Base-by-base conservation (phyloP, 176 grass and related monocot species). In the Oryza coarctata region DNA sequence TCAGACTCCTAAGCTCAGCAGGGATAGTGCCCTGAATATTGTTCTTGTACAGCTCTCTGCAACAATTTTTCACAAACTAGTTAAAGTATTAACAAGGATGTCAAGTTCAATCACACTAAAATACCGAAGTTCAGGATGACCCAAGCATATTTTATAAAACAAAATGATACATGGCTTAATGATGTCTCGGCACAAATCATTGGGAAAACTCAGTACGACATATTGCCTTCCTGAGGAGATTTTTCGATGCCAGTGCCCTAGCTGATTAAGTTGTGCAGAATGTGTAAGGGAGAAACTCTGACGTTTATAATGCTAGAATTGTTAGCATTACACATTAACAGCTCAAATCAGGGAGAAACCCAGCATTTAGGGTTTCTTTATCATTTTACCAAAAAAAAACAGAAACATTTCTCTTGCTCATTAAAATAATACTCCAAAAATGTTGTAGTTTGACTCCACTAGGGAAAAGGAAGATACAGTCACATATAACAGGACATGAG, bases 31-130 rank as follows among this genome's bases (percentile, higher is more conserved):
- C 90, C 78, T 89, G 78, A 71, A 97, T 85, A 73, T 91, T 91
- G 68, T 97, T 97, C 64, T 86, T 93, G 39, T 97, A 97, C 20
- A 97, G 86, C 69, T 93, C 94, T 68, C 94, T 97, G 90, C 30
- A 87, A 36, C 17, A 63, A 44, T 76, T 60, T 38, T 55, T 35
- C 32, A 85, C 6, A 26, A 71, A 62, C 2, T 70, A 18, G 8
- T 80, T 47, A 72, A n/a, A 79, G 39, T 8, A 36, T 12, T 80
- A 65, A 17, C 71, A 52, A 8, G 14, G 72, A 64, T 71, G 55
- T 39, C 22, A 49, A 79, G 23, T 14, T 63, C 10, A 79, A 55
- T 65, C 15, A 40, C 9, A 71, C 2, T 49, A 17, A 79, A 64
- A 72, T 32, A 26, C 6, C 32, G 10, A 71, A 35, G 2, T 50